These are phyloP conservation scores for Arachnopeziza araneosa DNA, from an alignment of 2,329 filamentous ascomycete species.

Conservation along the genomic window DNA sequence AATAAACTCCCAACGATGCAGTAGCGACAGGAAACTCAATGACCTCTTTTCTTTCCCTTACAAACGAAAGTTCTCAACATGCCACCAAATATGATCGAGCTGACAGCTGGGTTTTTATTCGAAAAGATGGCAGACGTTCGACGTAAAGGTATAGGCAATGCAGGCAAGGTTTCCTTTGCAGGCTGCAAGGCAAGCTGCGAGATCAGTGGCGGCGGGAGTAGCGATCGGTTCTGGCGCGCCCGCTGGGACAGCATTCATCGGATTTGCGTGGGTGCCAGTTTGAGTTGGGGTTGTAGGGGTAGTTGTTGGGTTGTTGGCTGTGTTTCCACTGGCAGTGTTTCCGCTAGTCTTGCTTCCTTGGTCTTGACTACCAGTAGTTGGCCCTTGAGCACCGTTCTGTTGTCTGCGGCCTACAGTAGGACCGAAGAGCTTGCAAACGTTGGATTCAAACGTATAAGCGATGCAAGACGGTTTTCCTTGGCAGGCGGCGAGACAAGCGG, in stretches of 20 bases:
- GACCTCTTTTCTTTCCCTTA: too few species aligned
- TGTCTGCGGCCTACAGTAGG: too few species aligned
- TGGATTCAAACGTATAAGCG: slow-evolving; percentile 6
- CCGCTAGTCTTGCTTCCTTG: too few species aligned
- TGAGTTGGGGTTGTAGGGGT: slow-evolving; percentile 3
- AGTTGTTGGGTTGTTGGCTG: not conserved
- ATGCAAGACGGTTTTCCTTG: slow-evolving; percentile 10
- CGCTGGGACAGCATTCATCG: slow-evolving; percentile 2
- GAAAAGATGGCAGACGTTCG: slow-evolving; percentile 8
- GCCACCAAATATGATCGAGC: too few species aligned
- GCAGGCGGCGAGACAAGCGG: slow-evolving; percentile 10
- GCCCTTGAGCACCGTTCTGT: too few species aligned
- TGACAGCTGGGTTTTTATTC: not conserved
- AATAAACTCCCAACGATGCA: too few species aligned
- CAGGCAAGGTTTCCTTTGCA: slow-evolving; percentile 11
- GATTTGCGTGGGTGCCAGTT: not conserved
- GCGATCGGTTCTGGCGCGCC: slow-evolving; percentile 2
- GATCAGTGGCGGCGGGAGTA: not conserved
- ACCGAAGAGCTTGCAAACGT: too few species aligned
- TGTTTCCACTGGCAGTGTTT: too few species aligned
- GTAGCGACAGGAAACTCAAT: too few species aligned
- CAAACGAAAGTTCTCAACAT: too few species aligned
- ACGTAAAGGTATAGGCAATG: slow-evolving; percentile 8
- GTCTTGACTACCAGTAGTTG: too few species aligned
- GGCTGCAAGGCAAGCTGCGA: slow-evolving; percentile 9